Conservation (phyloP, 2,329 filamentous ascomycete species). For the Penicillium sp. region DNA sequence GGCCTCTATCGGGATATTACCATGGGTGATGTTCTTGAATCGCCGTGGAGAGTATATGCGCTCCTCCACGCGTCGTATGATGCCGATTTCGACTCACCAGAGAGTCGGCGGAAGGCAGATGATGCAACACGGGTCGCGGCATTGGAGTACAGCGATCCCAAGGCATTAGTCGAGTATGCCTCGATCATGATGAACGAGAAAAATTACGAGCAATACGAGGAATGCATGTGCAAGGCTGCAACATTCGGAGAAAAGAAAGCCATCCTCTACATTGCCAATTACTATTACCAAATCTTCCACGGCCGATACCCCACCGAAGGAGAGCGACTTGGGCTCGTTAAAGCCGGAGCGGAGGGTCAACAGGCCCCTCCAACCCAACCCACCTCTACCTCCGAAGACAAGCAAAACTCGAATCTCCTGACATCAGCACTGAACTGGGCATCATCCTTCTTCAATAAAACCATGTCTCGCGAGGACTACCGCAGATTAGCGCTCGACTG, state of each 20-base stretch:
- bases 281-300: slow-evolving; percentile 41
- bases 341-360: not conserved
- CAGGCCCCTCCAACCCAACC: not conserved
- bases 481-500: slow-evolving; percentile 38
- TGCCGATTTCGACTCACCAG: not conserved
- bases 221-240: slow-evolving; percentile 41
- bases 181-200: slow-evolving; percentile 27
- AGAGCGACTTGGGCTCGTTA: slow-evolving; percentile 11
- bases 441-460: slow-evolving; percentile 22
- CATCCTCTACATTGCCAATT: slow-evolving; percentile 41
- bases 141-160: slow-evolving; percentile 36
- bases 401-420: not conserved
- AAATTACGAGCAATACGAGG: slow-evolving; percentile 38
- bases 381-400: not conserved
- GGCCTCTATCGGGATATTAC: slow-evolving; percentile 15
- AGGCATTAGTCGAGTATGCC: slow-evolving; percentile 35
- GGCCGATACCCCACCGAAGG: slow-evolving; percentile 32
- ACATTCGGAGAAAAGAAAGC: slow-evolving; percentile 34
- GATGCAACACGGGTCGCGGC: slow-evolving; percentile 34
- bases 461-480: slow-evolving; percentile 30
- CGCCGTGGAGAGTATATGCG: slow-evolving; percentile 37
- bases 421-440: not conserved
- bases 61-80: slow-evolving; percentile 15
- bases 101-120: slow-evolving; percentile 17
- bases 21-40: slow-evolving; percentile 17